A percentile compares a stretch with the other conserved stretches of the same genome.
Conservation (phyloP, 768 basidiomycete species). For the Lepiota subincarnata region DNA sequence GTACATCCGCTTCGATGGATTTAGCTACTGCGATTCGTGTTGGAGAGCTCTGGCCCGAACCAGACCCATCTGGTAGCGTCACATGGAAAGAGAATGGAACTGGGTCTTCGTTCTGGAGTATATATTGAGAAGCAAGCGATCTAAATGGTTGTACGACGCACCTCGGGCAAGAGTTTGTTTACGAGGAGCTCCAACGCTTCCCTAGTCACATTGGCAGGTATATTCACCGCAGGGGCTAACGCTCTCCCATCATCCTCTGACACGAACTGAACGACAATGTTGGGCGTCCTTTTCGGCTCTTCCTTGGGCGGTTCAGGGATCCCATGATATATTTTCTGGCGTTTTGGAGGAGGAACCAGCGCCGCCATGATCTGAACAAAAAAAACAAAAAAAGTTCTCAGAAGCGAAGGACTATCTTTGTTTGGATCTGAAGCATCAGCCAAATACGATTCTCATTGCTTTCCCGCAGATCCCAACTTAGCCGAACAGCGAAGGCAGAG, state of each 20-base stretch:
- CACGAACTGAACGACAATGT: slow-evolving; percentile 88
- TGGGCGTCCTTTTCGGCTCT: slow-evolving; percentile 41
- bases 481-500: background rate
- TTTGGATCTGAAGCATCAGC: slow-evolving; percentile 8
- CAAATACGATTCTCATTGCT: slow-evolving; percentile 5
- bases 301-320: slow-evolving; percentile 61
- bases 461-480: background rate
- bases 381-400: background rate
- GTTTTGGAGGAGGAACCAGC: slow-evolving; percentile 82
- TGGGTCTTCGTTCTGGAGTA: slow-evolving; percentile 72
- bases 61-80: slow-evolving; percentile 54
- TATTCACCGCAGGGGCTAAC: slow-evolving; percentile 82
- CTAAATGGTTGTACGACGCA: slow-evolving; percentile 28
- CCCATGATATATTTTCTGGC: slow-evolving; percentile 79
- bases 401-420: background rate
- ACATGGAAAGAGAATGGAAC: slow-evolving; percentile 93
- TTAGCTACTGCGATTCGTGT: slow-evolving; percentile 81
- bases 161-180: slow-evolving; percentile 79
- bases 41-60: slow-evolving; percentile 47
- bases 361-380: slow-evolving; percentile 62
- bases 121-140: slow-evolving; percentile 14
- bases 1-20: slow-evolving; percentile 78
- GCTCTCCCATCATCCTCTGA: slow-evolving; percentile 79
- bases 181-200: slow-evolving; percentile 85
- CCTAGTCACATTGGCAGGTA: slow-evolving; percentile 82